Evolutionary conservation across 192 early-diverging fungal genomes (phyloP), one percentile per base, ranked within the genome.

Genomic region (Coemansia sp.): DNA sequence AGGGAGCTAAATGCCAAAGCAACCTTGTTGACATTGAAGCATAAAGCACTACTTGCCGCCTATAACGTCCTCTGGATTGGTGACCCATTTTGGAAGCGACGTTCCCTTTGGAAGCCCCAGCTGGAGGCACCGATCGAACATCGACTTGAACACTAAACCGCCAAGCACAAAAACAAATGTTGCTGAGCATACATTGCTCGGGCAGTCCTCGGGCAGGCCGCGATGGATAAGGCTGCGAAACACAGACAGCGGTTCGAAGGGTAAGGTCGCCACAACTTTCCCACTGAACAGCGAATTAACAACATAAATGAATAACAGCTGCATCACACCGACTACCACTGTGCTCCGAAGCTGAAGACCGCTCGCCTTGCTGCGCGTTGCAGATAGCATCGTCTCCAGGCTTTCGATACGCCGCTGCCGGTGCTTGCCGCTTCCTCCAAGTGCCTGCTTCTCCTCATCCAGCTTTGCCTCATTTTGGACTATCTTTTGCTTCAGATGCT

Each of bases 91-190:
- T 53, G 79, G 79, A 61, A 82, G 40, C 42, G 70, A 67, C 62
- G 43, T 68, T 29, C 79, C 67, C 65, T 76, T 82, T 42, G 79
- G 79, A 49, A 82, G 66, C 2, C 74, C 79, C 36, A 82, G 71
- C 69, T 76, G 71, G n/a, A 82, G 66, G 15, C 29, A 70, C 42
- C 75, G 66, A 49, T 82, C 79, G 19, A 76, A n/a, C n/a, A 61
- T 9, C 5, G 79, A 63, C 63, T 71, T 73, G 62, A 76, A 82
- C 33, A 62, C 43, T 34, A 83, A 63, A 4, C 72, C 75, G 34
- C 81, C 81, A 20, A 83, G 71, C 20, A 82, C 63, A 71, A 82
- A 82, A 23, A 82, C 52, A 70, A 82, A 82, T 15, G 75, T 82
- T 17, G 79, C 79, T 62, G 79, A 82, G 64, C 79, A 82, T n/a